Evolutionary conservation across 2,329 filamentous ascomycete genomes (phyloP).

Genomic region (Exophiala lecanii-corni): DNA sequence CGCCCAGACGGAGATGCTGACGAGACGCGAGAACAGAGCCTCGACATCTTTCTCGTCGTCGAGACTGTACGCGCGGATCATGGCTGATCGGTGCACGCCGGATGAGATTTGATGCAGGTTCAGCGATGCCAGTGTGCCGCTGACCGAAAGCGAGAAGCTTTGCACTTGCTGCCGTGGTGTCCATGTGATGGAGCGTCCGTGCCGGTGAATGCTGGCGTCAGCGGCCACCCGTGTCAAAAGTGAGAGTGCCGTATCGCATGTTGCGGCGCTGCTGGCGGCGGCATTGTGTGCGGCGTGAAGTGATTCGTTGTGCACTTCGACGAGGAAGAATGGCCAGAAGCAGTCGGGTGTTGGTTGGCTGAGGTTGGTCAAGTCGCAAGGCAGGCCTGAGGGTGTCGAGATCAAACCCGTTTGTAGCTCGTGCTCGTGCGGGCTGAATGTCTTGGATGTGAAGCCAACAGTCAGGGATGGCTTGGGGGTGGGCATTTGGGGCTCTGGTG

Average conservation of each 20-base stretch:
- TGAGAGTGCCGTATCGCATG: conserved; percentile 18
- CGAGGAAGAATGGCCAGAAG: conserved; percentile 22
- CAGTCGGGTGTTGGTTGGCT: conserved; percentile 13
- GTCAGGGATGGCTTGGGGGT: conserved; percentile 16
- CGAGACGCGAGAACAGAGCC: conserved; percentile 10
- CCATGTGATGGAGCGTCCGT: conserved; percentile 10
- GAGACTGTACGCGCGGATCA: conserved; percentile 15
- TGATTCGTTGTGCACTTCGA: conserved; percentile 15
- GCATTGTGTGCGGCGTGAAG: conserved; percentile 14
- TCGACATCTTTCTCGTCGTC: conserved; percentile 16
- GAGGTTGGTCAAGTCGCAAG: conserved; percentile 18
- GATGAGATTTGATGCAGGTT: conserved; percentile 12
- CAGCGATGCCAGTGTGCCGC: conserved; percentile 14
- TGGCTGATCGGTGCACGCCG: conserved; percentile 3
- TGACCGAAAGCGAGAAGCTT: conserved; percentile 17
- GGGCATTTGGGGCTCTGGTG: conserved; percentile 4
- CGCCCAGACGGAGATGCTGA: conserved; percentile 19
- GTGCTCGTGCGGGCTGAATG: conserved; percentile 12
- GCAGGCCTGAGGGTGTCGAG: conserved; percentile 10
- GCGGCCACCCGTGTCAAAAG: conserved; percentile 12
- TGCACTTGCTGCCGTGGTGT: conserved; percentile 6
- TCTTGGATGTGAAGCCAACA: conserved; percentile 14
- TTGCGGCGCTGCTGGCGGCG: conserved; percentile 13
- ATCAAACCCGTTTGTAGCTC: conserved; percentile 21
- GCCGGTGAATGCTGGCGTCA: conserved; percentile 5